Percentiles rank a stretch among this genome's conserved stretches.
Conservation (phyloP, 2,329 filamentous ascomycete species). For the Aurifilum marmelostoma region DNA sequence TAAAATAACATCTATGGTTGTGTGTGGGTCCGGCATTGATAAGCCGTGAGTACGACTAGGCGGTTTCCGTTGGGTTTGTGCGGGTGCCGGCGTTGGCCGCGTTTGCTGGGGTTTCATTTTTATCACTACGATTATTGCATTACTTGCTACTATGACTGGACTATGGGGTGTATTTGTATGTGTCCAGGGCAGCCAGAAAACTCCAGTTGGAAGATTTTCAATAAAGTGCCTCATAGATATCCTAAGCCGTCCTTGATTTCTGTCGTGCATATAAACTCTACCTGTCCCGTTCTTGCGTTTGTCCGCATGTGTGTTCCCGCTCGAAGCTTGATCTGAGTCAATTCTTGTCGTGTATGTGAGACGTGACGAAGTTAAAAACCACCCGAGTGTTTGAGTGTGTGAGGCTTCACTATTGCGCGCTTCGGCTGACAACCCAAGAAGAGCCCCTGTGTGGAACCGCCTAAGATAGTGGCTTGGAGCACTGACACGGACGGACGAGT, state of each 20-base stretch:
- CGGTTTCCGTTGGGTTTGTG: slow-evolving; percentile 18
- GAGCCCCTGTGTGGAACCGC: not conserved
- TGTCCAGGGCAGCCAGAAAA: no score
- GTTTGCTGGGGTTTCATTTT: slow-evolving; percentile 16
- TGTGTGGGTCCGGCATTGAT: slow-evolving; percentile 17
- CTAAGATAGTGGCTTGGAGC: slow-evolving; percentile 20
- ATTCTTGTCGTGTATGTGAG: not conserved
- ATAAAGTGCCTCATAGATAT: no score
- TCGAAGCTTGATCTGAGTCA: not conserved
- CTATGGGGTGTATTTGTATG: not conserved
- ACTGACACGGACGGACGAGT: not conserved
- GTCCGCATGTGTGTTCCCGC: not conserved
- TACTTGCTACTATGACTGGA: slow-evolving; percentile 20
- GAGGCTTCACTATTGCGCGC: not conserved
- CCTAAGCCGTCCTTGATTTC: not conserved
- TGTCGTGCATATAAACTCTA: not conserved
- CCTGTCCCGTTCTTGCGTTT: no score
- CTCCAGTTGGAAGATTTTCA: no score
- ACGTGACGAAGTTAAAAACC: not conserved
- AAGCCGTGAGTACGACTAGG: slow-evolving; percentile 20
- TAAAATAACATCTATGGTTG: slow-evolving; percentile 16
- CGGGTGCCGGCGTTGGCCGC: slow-evolving; percentile 30
- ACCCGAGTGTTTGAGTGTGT: not conserved
- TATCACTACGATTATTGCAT: not conserved
- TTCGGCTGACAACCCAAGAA: not conserved